Percentiles rank a stretch among this genome's conserved stretches.
phyloP scores from a whole-genome alignment of 805 yeast genomes.

The Nakazawaea sp. region DNA sequence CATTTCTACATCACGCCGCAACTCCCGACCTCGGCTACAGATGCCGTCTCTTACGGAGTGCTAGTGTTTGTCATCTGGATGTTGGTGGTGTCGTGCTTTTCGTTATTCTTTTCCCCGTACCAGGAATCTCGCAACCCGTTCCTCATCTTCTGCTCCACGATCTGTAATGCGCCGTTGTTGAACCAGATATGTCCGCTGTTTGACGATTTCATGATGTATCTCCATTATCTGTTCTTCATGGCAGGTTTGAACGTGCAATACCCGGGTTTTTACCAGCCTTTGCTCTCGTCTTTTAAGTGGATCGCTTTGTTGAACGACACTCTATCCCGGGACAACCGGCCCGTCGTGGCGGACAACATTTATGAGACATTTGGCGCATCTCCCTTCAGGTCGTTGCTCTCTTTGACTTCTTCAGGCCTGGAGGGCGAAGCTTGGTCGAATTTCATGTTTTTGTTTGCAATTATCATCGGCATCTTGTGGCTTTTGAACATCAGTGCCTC shows the following conservation, averaged over 20 bases:
- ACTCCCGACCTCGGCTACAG: slow-evolving; percentile 28
- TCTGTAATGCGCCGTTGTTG: slow-evolving; percentile 50
- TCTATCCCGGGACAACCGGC: not conserved
- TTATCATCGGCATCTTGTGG: slow-evolving; percentile 20
- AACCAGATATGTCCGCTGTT: slow-evolving; percentile 50
- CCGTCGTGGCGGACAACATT: slow-evolving; percentile 5
- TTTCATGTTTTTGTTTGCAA: slow-evolving; percentile 30
- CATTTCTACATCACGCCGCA: slow-evolving; percentile 42
- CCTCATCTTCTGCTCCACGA: slow-evolving; percentile 46
- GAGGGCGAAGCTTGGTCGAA: slow-evolving; percentile 32
- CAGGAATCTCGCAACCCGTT: slow-evolving; percentile 52
- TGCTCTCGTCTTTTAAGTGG: slow-evolving; percentile 47
- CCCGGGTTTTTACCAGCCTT: slow-evolving; percentile 59
- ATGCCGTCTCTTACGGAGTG: slow-evolving; percentile 31
- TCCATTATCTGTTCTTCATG: slow-evolving; percentile 54
- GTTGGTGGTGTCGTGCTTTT: slow-evolving; percentile 24
- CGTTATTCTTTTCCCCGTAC: slow-evolving; percentile 42
- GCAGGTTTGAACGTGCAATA: slow-evolving; percentile 47
- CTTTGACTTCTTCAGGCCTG: slow-evolving; percentile 20
- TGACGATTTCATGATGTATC: slow-evolving; percentile 39
- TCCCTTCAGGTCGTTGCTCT: slow-evolving; percentile 33
- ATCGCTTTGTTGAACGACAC: slow-evolving; percentile 35
- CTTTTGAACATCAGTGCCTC: slow-evolving; percentile 10
- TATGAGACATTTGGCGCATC: slow-evolving; percentile 25
- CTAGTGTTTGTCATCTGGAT: slow-evolving; percentile 34